phyloP scores from a whole-genome alignment of 2,329 filamentous ascomycete genomes.

The Colletotrichum orchidophilum region DNA sequence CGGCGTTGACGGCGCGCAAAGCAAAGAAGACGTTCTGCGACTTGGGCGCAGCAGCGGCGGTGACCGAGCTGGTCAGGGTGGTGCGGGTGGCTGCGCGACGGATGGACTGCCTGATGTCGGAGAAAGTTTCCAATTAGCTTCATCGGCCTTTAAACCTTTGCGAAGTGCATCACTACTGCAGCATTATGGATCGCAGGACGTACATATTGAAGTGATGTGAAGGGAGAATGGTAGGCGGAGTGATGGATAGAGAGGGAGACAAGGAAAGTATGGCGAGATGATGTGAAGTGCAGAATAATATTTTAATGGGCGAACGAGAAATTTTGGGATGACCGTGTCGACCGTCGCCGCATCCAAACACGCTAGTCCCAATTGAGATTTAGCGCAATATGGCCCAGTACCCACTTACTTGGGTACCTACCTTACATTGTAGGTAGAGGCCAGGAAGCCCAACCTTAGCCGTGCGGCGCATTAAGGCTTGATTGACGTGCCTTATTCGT shows the following conservation, averaged over 20 bases:
- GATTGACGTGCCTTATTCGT: neutral
- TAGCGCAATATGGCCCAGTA: neutral
- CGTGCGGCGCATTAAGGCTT: too few species aligned
- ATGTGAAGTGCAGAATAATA: neutral
- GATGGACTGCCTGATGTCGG: constrained; percentile 25
- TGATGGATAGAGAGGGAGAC: neutral
- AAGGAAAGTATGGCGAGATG: neutral
- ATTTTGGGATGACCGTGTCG: constrained; percentile 20
- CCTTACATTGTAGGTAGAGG: too few species aligned
- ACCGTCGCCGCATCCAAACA: neutral
- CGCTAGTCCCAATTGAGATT: constrained; percentile 4
- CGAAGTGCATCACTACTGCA: neutral
- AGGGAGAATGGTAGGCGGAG: neutral
- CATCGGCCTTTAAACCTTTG: neutral
- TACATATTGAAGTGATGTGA: constrained; percentile 15
- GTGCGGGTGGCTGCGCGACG: constrained; percentile 30
- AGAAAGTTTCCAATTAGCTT: constrained; percentile 2
- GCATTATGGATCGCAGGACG: neutral
- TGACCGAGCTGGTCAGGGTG: constrained; percentile 22
- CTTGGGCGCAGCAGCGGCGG: constrained; percentile 19
- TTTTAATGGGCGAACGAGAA: neutral
- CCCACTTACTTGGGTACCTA: neutral
- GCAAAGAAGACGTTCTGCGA: constrained; percentile 22
- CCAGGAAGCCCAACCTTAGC: neutral
- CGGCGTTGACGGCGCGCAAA: constrained; percentile 15